A percentile compares a stretch with the other conserved stretches of the same genome.
These are phyloP conservation scores for Hypoxylon sp. DNA, from an alignment of 2,329 filamentous ascomycete species.

Conservation along the genomic window DNA sequence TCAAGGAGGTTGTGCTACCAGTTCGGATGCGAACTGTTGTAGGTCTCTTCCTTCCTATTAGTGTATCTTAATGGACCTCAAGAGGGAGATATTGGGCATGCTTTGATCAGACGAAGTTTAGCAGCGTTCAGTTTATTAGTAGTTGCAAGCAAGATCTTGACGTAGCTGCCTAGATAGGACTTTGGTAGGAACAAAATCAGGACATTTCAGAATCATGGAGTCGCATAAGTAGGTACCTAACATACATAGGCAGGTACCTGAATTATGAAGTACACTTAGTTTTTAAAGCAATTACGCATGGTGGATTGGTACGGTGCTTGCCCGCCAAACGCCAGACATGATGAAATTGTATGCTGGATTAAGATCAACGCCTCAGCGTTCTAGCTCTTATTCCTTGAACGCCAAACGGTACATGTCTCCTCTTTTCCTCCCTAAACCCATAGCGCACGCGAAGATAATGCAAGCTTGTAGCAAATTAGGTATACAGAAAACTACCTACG, in stretches of 20 bases:
- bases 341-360: constrained; percentile 7
- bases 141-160: too few species aligned
- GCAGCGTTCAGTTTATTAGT: not conserved
- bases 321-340: not conserved
- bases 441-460: constrained; percentile 4
- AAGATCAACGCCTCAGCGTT: constrained; percentile 11
- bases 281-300: too few species aligned
- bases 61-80: not conserved
- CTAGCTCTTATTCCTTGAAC: constrained; percentile 22
- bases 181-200: not conserved
- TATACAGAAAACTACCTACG: constrained; percentile 1
- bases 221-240: not conserved
- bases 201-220: too few species aligned
- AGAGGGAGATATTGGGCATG: too few species aligned
- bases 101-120: not conserved
- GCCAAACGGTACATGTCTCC: not conserved
- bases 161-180: too few species aligned
- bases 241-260: not conserved
- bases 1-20: not conserved
- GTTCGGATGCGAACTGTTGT: not conserved
- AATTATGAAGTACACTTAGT: too few species aligned
- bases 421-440: constrained; percentile 10
- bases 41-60: not conserved
- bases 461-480: constrained; percentile 2
- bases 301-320: not conserved